These are phyloP conservation scores for Sclerotinia borealis DNA, from an alignment of 2,329 filamentous ascomycete species.

Conservation along the genomic window DNA sequence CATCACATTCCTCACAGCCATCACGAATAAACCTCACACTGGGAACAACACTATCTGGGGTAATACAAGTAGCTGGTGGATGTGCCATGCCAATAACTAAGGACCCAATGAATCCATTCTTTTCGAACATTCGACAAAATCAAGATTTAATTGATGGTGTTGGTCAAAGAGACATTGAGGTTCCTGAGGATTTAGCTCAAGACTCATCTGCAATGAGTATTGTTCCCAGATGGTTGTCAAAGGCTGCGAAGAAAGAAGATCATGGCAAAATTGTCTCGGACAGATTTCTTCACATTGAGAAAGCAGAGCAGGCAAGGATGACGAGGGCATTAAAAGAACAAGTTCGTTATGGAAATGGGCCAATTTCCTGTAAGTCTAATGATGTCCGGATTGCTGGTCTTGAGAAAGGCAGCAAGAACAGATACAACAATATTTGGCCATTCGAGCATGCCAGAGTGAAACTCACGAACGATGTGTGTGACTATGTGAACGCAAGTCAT, in stretches of 20 bases:
- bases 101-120: slow-evolving; percentile 78
- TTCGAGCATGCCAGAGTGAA: slow-evolving; percentile 91
- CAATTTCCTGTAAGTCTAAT: slow-evolving; percentile 24
- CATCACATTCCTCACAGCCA: slow-evolving; percentile 32
- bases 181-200: slow-evolving; percentile 43
- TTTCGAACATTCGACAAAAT: slow-evolving; percentile 92
- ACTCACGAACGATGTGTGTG: slow-evolving; percentile 64
- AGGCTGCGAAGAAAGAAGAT: slow-evolving; percentile 60
- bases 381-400: slow-evolving; percentile 77
- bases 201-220: slow-evolving; percentile 37
- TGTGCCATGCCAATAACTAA: slow-evolving; percentile 70
- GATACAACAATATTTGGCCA: slow-evolving; percentile 96
- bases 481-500: slow-evolving; percentile 94
- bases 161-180: slow-evolving; percentile 65
- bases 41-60: slow-evolving; percentile 40
- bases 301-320: slow-evolving; percentile 87
- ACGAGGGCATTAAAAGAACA: slow-evolving; percentile 64
- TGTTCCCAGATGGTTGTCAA: slow-evolving; percentile 71
- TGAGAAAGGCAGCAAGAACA: slow-evolving; percentile 90
- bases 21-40: slow-evolving; percentile 46
- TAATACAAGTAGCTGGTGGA: slow-evolving; percentile 80
- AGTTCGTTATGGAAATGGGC: slow-evolving; percentile 47
- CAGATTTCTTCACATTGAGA: slow-evolving; percentile 78
- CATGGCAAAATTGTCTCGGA: slow-evolving; percentile 76
- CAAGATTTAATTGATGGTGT: slow-evolving; percentile 93